Evolutionary conservation across 768 basidiomycete genomes (phyloP).

Genomic region (Amanita pseudoporphyria): DNA sequence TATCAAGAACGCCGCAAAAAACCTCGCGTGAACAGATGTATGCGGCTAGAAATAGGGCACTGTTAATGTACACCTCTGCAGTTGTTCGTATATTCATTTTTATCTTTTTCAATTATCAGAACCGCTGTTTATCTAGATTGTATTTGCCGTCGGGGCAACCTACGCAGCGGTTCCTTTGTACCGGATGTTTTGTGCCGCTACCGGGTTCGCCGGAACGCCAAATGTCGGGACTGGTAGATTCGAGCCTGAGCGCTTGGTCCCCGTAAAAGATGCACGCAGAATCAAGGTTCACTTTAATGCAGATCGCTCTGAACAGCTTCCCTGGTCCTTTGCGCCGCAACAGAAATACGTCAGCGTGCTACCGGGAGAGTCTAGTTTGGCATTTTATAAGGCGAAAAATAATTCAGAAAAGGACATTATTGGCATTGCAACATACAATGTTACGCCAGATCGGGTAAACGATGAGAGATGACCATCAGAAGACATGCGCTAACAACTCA

Average conservation of each 20-base stretch:
- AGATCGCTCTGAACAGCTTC: constrained; percentile 78
- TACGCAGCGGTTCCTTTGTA: constrained; percentile 98
- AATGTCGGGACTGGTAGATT: constrained; percentile 81
- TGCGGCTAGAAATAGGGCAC: constrained; percentile 52
- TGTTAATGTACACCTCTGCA: constrained; percentile 81
- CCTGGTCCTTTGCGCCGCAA: constrained; percentile 89
- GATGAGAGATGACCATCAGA: neutral
- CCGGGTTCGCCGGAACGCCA: constrained; percentile 94
- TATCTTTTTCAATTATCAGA: neutral
- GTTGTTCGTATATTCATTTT: constrained; percentile 40
- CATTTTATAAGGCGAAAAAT: constrained; percentile 94
- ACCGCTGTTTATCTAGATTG: constrained; percentile 38
- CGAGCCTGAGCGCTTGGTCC: constrained; percentile 76
- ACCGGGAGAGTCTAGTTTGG: constrained; percentile 92
- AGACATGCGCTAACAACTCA: neutral
- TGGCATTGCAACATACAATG: constrained; percentile 98
- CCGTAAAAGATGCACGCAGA: constrained; percentile 54
- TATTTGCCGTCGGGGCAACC: constrained; percentile 74
- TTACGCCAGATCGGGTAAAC: constrained; percentile 91
- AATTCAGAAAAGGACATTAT: constrained; percentile 80
- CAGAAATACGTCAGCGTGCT: constrained; percentile 85
- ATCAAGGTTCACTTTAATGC: constrained; percentile 97
- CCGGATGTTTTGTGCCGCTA: constrained; percentile 96
- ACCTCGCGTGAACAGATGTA: constrained; percentile 29
- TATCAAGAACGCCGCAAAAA: neutral